phyloP scores from a whole-genome alignment of 148 eudicot species.

The Bassia scoparia region DNA sequence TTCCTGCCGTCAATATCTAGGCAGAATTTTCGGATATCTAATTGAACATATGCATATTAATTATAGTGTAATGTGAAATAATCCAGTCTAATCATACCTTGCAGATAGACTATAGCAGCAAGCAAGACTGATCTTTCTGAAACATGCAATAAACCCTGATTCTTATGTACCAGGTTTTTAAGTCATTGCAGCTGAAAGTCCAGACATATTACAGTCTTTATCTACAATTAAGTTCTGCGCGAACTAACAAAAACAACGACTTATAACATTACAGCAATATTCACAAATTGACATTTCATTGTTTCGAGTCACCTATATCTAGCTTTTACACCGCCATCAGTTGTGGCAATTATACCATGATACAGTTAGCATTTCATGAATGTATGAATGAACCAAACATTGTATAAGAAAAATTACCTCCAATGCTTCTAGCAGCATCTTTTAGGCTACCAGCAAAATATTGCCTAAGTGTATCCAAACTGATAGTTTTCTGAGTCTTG shows the following conservation, averaged over 20 bases:
- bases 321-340: background rate
- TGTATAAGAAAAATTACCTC: constrained; percentile 47
- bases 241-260: background rate
- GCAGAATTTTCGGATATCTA: too few relatives aligned
- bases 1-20: too few relatives aligned
- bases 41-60: too few relatives aligned
- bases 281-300: background rate
- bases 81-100: too few relatives aligned
- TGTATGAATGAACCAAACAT: background rate
- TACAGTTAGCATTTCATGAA: background rate
- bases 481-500: constrained; percentile 68
- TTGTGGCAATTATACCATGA: background rate
- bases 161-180: background rate
- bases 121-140: background rate
- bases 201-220: background rate
- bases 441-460: constrained; percentile 90
- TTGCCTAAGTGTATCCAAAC: constrained; percentile 68
- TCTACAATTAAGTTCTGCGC: background rate
- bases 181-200: background rate
- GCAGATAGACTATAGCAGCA: background rate
- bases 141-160: background rate
- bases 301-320: background rate
- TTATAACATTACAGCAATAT: background rate
- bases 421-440: constrained; percentile 88
- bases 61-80: too few relatives aligned